Evolutionary conservation across 2,329 filamentous ascomycete genomes (phyloP), one percentile per base, ranked within the genome.

Genomic region (Hawksworthiomyces lignivorus): DNA sequence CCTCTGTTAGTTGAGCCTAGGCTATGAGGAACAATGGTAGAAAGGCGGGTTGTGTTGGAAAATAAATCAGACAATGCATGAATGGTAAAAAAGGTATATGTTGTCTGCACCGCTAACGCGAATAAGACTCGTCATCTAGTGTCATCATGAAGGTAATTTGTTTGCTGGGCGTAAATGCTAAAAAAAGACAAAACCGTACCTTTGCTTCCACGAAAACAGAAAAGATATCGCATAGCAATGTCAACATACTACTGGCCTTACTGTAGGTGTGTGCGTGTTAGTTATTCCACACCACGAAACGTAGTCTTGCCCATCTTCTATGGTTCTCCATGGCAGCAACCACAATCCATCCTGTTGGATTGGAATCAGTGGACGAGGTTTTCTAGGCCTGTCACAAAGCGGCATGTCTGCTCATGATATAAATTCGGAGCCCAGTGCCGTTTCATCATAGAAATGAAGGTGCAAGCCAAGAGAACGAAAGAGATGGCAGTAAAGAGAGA

Each of bases 361-460:
- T 11, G n/a, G 39, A n/a, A 68, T 94, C 88, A 94, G 88, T 90
- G 85, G 88, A 86, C 87, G 80, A 94, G 88, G 89, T 94, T 95
- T 95, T 94, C 87, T 94, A 95, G 87, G 88, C 88, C 87, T 94
- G 87, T 86, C 87, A 67, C 87, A 86, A 85, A 76, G 68, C 86
- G 87, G 87, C 78, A 84, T 77, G 80, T 88, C 85, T 63, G 72
- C 88, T 87, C 87, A 80, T 79, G 70, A 64, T n/a, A 62, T 58
- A 55, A 63, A 64, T 71, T 94, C 87, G 83, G 88, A 90, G 88
- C 88, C 88, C 88, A 95, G 88, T 95, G 88, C 88, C 86, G 68
- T 73, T 84, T 87, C 85, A 88, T 90, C 85, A 86, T 78, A 54
- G 56, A 61, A 67, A n/a, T n/a, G 52, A 50, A 48, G 50, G 52